Evolutionary conservation across 768 basidiomycete genomes (phyloP).

Genomic region (Naematelia encephala): DNA sequence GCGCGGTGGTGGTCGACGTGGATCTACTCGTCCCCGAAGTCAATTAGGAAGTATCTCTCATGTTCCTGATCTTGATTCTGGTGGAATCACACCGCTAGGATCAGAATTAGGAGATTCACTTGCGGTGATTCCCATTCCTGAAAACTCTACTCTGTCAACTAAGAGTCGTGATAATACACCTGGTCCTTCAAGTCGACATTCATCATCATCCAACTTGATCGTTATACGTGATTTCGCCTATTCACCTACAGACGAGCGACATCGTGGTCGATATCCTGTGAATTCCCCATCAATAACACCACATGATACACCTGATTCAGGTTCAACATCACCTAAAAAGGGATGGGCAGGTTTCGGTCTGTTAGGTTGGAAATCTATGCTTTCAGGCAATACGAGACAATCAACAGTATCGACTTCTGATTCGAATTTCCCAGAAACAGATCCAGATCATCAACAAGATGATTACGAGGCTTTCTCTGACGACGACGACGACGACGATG

Average conservation of each 20-base stretch:
- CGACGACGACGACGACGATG: slow-evolving; percentile 6
- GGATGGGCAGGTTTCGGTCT: slow-evolving; percentile 31
- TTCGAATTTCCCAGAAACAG: neutral
- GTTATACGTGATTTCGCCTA: slow-evolving; percentile 39
- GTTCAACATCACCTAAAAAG: neutral
- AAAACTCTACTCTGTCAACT: slow-evolving; percentile 5
- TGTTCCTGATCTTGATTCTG: neutral
- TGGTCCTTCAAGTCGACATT: neutral
- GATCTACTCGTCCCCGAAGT: neutral
- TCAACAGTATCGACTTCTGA: slow-evolving; percentile 2
- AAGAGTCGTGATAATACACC: neutral
- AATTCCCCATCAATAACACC: neutral
- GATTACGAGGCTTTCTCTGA: slow-evolving; percentile 1
- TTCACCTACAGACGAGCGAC: slow-evolving; percentile 25
- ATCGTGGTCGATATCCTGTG: slow-evolving; percentile 16
- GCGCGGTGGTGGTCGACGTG: neutral
- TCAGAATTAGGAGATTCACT: neutral
- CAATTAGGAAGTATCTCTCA: neutral
- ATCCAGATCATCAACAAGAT: slow-evolving; percentile 7
- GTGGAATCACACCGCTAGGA: neutral
- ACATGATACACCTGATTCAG: neutral
- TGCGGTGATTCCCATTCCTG: slow-evolving; percentile 1
- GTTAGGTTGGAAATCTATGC: slow-evolving; percentile 23
- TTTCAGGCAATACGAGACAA: neutral
- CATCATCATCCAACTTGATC: slow-evolving; percentile 6